phyloP scores from a whole-genome alignment of 2,329 filamentous ascomycete genomes.

The Torrubiella hemipterigena region DNA sequence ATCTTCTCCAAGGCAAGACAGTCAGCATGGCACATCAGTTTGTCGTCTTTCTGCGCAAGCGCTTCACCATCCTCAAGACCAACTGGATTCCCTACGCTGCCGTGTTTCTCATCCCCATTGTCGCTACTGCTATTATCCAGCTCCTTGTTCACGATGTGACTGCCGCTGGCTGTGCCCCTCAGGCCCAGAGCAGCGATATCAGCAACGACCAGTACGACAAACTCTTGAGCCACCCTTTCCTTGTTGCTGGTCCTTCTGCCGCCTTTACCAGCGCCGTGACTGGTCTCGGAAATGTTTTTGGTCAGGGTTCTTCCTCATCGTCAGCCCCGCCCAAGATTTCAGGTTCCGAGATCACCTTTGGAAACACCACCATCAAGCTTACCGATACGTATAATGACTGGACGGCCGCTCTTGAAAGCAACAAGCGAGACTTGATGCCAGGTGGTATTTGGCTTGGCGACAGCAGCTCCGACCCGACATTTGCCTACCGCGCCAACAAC shows the following conservation, averaged over 20 bases:
- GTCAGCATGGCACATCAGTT: conserved; percentile 47
- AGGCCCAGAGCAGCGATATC: conserved; percentile 6
- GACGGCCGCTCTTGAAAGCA: conserved; percentile 46
- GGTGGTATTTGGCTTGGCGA: conserved; percentile 67
- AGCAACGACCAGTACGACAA: conserved; percentile 9
- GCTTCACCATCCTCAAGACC: conserved; percentile 46
- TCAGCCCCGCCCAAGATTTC: conserved; percentile 9
- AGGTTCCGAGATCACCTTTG: conserved; percentile 3
- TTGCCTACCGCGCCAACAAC: conserved; percentile 56
- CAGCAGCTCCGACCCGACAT: conserved; percentile 40
- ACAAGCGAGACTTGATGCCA: conserved; percentile 56
- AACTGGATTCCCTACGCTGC: conserved; percentile 54
- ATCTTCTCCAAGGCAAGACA: conserved; percentile 9
- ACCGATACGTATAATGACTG: conserved; percentile 50
- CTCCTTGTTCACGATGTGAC: conserved; percentile 52
- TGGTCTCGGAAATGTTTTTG: too few relatives aligned
- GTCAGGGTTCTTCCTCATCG: too few relatives aligned
- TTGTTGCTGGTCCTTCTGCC: conserved; percentile 14
- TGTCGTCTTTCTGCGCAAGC: conserved; percentile 51
- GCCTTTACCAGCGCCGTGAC: conserved; percentile 8
- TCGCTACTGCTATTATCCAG: conserved; percentile 62
- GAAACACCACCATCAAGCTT: conserved; percentile 8
- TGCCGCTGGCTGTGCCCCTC: conserved; percentile 30
- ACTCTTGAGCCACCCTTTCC: conserved; percentile 9
- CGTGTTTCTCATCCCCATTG: conserved; percentile 63